Evolutionary conservation across 306 rosid species (phyloP).

Genomic region (Acacia acuminata): DNA sequence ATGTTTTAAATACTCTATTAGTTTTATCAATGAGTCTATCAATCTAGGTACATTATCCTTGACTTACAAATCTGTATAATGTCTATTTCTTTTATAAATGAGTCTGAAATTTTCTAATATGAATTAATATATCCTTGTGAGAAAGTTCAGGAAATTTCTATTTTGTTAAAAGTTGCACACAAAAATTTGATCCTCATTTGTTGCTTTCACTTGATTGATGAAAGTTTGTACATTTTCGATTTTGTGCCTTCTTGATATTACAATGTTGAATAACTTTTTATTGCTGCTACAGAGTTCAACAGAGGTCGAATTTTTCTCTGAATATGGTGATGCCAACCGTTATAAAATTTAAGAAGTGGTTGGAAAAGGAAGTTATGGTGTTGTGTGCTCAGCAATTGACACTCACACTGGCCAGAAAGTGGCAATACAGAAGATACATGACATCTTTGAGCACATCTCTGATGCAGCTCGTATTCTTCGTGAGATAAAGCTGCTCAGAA

Average conservation of each 20-base stretch:
- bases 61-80: background rate
- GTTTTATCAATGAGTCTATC: background rate
- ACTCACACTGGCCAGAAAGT: constrained; percentile 82
- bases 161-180: background rate
- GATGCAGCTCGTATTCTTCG: constrained; percentile 99
- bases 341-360: constrained; percentile 92
- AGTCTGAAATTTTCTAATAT: background rate
- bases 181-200: background rate
- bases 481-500: constrained; percentile 95
- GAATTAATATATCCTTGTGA: background rate
- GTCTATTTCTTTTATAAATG: background rate
- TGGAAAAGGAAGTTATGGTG: constrained; percentile 98
- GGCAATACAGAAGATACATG: constrained; percentile 93
- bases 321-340: constrained; percentile 93
- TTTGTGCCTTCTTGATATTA: constrained; percentile 28
- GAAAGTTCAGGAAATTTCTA: background rate
- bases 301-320: constrained; percentile 93
- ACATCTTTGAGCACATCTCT: constrained; percentile 90
- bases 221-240: background rate
- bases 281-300: constrained; percentile 60
- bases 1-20: background rate
- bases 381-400: constrained; percentile 95
- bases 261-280: constrained; percentile 5
- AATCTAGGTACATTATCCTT: background rate
- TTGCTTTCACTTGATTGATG: constrained; percentile 6